Percentiles rank a stretch among this genome's conserved stretches.
phyloP scores from a whole-genome alignment of 306 rosid genomes.

The Acmispon strigosus region DNA sequence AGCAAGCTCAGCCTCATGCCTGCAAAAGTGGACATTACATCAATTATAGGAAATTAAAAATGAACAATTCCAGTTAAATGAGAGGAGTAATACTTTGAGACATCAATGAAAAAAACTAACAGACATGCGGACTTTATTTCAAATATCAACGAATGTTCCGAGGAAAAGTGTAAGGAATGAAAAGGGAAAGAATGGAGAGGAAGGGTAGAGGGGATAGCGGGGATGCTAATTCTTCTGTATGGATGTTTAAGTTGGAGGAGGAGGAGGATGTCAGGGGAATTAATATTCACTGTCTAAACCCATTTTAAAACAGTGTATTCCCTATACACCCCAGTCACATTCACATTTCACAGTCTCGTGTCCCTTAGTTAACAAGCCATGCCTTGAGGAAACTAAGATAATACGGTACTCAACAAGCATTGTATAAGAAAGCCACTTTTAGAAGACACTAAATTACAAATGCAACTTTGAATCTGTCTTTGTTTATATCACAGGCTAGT shows the following conservation, averaged over 20 bases:
- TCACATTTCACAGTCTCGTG: no score
- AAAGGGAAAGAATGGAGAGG: no score
- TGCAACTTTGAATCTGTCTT: no score
- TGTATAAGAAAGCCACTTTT: neutral
- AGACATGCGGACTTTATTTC: neutral
- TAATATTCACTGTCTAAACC: neutral
- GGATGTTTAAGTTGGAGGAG: neutral
- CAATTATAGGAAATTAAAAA: neutral
- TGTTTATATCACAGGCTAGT: no score
- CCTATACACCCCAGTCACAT: no score
- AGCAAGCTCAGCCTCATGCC: slow-evolving; percentile 69
- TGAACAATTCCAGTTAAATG: neutral
- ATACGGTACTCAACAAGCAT: neutral
- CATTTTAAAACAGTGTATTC: no score
- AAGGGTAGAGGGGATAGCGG: neutral
- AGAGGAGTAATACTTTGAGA: neutral
- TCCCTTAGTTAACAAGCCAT: no score
- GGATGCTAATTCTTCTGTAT: neutral
- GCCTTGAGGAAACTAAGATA: neutral
- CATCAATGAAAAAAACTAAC: neutral
- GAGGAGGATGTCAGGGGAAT: neutral
- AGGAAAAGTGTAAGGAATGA: neutral
- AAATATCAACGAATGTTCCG: neutral
- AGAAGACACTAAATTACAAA: neutral
- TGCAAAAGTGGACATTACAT: slow-evolving; percentile 8